These are phyloP conservation scores for Zychaea mexicana DNA, from an alignment of 371 early-diverging fungal species.

Conservation along the genomic window DNA sequence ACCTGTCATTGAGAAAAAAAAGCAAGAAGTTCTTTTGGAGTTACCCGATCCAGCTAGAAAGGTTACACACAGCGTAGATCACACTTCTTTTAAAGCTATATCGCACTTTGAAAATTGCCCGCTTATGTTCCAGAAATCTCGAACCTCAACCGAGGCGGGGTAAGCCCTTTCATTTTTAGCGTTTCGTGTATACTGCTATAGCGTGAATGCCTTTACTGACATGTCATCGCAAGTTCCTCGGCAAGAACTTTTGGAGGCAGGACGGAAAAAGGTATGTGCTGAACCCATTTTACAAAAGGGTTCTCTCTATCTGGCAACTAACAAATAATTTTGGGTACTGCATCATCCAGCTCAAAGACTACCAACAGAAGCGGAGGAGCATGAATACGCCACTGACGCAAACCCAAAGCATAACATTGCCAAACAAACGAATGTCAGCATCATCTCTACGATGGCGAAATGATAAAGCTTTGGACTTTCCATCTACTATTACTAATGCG, in stretches of 20 bases:
- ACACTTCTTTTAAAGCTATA: too few relatives aligned
- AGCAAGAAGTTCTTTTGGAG: too few relatives aligned
- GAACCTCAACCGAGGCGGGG: neutral
- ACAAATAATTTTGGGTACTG: neutral
- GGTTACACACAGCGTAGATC: too few relatives aligned
- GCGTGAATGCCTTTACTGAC: neutral
- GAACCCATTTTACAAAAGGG: neutral
- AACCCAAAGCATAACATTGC: neutral
- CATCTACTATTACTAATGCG: neutral
- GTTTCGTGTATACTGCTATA: neutral
- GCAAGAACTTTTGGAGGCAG: slow-evolving; percentile 13
- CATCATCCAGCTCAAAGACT: slow-evolving; percentile 15
- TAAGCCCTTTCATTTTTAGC: neutral
- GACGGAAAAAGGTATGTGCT: slow-evolving; percentile 8
- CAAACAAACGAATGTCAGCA: neutral
- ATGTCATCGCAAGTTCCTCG: slow-evolving; percentile 13
- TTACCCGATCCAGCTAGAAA: too few relatives aligned
- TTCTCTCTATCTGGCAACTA: neutral
- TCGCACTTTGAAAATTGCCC: too few relatives aligned
- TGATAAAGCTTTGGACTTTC: neutral
- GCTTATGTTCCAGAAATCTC: too few relatives aligned
- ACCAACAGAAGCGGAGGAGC: slow-evolving; percentile 12
- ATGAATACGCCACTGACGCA: slow-evolving; percentile 1
- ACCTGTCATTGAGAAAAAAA: too few relatives aligned
- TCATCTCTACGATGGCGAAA: slow-evolving; percentile 7